phyloP scores from a whole-genome alignment of 768 basidiomycete genomes.

The Leucosporidium scottii region DNA sequence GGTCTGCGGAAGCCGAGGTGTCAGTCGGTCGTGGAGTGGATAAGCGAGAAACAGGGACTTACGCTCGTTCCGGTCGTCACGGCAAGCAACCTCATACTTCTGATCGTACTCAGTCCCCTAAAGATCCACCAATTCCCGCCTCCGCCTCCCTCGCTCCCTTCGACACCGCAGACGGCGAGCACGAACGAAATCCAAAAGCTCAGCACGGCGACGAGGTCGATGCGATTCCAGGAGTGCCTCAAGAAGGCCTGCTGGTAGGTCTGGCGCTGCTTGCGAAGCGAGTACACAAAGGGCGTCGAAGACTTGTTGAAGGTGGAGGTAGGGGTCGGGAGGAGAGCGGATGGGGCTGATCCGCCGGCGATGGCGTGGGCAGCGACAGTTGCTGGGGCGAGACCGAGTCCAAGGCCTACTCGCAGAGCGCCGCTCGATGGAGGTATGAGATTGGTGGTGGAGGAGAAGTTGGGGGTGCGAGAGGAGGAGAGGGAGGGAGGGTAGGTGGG shows the following conservation, averaged over 20 bases:
- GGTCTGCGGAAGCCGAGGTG: slow-evolving; percentile 46
- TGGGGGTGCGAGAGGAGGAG: too few relatives aligned
- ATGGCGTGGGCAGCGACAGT: too few relatives aligned
- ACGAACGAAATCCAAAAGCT: slow-evolving; percentile 80
- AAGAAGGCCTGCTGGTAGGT: slow-evolving; percentile 64
- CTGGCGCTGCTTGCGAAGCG: slow-evolving; percentile 39
- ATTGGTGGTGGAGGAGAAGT: too few relatives aligned
- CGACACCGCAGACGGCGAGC: slow-evolving; percentile 61
- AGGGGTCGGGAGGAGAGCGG: too few relatives aligned
- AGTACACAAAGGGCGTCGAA: slow-evolving; percentile 43
- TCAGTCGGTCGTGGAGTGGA: neutral
- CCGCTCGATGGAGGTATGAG: too few relatives aligned
- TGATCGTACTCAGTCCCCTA: slow-evolving; percentile 75
- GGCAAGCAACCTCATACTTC: slow-evolving; percentile 71
- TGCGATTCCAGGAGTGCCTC: slow-evolving; percentile 83
- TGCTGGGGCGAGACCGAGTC: too few relatives aligned
- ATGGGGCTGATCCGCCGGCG: too few relatives aligned
- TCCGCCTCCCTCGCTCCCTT: slow-evolving; percentile 43
- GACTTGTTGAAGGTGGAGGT: too few relatives aligned
- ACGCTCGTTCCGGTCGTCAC: slow-evolving; percentile 89
- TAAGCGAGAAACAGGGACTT: slow-evolving; percentile 39
- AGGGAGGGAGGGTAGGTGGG: too few relatives aligned
- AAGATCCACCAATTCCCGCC: slow-evolving; percentile 65
- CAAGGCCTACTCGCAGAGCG: too few relatives aligned
- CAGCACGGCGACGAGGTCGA: slow-evolving; percentile 77